Percentiles rank a stretch among this genome's conserved stretches.
Evolutionary conservation across 2,329 filamentous ascomycete genomes (phyloP).

Genomic region (Aureobasidium mangrovei): DNA sequence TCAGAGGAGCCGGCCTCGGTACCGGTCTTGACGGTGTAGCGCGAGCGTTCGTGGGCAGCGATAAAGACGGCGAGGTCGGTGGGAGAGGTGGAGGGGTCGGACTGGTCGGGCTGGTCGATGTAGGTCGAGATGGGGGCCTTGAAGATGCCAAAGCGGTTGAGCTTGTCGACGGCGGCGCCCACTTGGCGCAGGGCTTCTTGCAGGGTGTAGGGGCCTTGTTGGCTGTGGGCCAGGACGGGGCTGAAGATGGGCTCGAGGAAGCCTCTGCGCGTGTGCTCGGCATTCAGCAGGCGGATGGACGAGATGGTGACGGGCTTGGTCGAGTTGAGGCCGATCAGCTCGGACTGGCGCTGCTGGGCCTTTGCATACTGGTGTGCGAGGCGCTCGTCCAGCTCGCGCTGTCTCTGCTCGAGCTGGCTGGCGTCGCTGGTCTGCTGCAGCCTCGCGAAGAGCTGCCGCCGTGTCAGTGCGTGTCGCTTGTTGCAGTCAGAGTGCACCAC

Average conservation of each 20-base stretch:
- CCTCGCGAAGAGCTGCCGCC: conserved; percentile 48
- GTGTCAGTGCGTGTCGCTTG: not conserved
- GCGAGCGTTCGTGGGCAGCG: conserved; percentile 67
- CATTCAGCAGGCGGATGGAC: conserved; percentile 74
- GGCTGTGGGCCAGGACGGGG: conserved; percentile 63
- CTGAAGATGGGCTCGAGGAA: conserved; percentile 78
- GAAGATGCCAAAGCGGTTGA: conserved; percentile 79
- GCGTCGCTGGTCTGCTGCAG: conserved; percentile 51
- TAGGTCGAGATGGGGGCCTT: conserved; percentile 73
- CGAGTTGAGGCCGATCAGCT: conserved; percentile 70
- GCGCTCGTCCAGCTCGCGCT: conserved; percentile 52
- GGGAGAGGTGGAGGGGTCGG: conserved; percentile 59
- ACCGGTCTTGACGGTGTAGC: conserved; percentile 83
- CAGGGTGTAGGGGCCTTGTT: conserved; percentile 63
- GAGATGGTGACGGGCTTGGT: conserved; percentile 82
- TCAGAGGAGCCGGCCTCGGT: conserved; percentile 92
- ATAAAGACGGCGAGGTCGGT: conserved; percentile 77
- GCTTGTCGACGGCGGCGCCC: conserved; percentile 60
- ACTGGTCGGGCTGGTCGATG: conserved; percentile 64
- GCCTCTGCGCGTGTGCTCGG: conserved; percentile 67
- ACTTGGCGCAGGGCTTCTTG: conserved; percentile 69
- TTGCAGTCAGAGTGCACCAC: not conserved
- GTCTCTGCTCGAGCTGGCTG: conserved; percentile 49
- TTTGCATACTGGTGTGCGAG: conserved; percentile 51
- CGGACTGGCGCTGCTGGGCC: conserved; percentile 53